Percentiles rank a stretch among this genome's conserved stretches.
These are phyloP conservation scores for Avena eriantha DNA, from an alignment of 176 grass and related monocot species.

Conservation along the genomic window DNA sequence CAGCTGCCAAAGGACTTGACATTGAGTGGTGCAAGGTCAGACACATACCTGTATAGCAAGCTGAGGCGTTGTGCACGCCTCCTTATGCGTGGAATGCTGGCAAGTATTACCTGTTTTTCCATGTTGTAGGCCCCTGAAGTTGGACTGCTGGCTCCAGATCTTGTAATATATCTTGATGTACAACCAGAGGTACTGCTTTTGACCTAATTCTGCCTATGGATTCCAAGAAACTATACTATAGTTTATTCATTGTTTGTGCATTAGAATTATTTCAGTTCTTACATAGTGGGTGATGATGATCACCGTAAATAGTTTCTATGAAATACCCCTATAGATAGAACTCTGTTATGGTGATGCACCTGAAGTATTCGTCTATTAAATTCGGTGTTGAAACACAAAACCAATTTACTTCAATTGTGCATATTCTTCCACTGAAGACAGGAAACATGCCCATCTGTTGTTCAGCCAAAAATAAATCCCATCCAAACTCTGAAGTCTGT, in stretches of 20 bases:
- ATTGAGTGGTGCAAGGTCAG: slow-evolving; percentile 78
- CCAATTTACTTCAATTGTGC: background rate
- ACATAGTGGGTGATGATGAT: background rate
- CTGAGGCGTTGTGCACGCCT: background rate
- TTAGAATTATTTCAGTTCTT: slow-evolving; percentile 9
- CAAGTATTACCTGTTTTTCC: background rate
- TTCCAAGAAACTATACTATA: background rate
- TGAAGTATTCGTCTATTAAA: background rate
- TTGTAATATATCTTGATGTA: slow-evolving; percentile 91
- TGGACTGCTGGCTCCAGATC: slow-evolving; percentile 86
- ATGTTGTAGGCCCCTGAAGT: slow-evolving; percentile 75
- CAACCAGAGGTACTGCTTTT: slow-evolving; percentile 77
- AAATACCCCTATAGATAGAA: background rate
- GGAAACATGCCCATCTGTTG: no score
- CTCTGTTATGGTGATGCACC: background rate
- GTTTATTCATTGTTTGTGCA: background rate
- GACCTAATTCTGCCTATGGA: background rate
- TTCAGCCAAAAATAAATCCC: no score
- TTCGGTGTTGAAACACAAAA: slow-evolving; percentile 3
- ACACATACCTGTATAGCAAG: background rate
- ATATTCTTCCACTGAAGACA: no score
- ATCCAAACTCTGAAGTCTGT: no score
- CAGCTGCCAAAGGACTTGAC: slow-evolving; percentile 71
- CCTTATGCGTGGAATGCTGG: slow-evolving; percentile 20
- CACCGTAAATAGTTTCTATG: background rate